A percentile compares a stretch with the other conserved stretches of the same genome.
phyloP scores from a whole-genome alignment of 1,284 basidiomycete species.

The Vanrija sp. region DNA sequence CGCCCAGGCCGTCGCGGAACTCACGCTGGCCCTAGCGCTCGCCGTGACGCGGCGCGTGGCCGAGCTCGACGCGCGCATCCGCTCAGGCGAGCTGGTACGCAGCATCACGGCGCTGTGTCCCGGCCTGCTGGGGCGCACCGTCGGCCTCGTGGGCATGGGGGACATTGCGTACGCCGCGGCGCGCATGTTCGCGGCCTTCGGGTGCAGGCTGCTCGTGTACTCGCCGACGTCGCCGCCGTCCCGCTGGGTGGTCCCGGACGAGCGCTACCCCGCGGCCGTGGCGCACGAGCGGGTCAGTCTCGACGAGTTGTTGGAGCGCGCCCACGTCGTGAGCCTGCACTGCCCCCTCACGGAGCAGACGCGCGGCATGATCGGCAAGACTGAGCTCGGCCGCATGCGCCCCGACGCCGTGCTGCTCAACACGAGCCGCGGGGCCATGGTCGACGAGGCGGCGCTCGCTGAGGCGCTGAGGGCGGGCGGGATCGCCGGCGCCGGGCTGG shows the following conservation, averaged over 20 bases:
- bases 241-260: slow-evolving; percentile 37
- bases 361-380: slow-evolving; percentile 42
- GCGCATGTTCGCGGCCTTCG: slow-evolving; percentile 43
- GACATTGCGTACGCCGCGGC: slow-evolving; percentile 44
- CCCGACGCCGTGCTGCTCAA: slow-evolving; percentile 50
- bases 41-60: slow-evolving; percentile 56
- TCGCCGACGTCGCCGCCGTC: slow-evolving; percentile 44
- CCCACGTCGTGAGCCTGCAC: slow-evolving; percentile 53
- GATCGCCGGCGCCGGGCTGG: slow-evolving; percentile 54
- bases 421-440: slow-evolving; percentile 51
- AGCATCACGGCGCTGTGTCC: slow-evolving; percentile 51
- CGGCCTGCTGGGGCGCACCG: slow-evolving; percentile 47
- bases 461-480: slow-evolving; percentile 41
- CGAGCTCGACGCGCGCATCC: slow-evolving; percentile 53
- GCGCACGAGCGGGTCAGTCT: slow-evolving; percentile 51
- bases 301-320: slow-evolving; percentile 42
- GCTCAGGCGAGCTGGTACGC: slow-evolving; percentile 58
- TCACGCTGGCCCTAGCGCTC: slow-evolving; percentile 59
- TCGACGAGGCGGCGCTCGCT: slow-evolving; percentile 52
- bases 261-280: slow-evolving; percentile 38
- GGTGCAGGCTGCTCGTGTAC: slow-evolving; percentile 42
- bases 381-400: slow-evolving; percentile 48
- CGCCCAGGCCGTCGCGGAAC: slow-evolving; percentile 53
- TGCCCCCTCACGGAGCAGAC: slow-evolving; percentile 51
- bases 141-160: slow-evolving; percentile 51